Percentiles rank a stretch among this genome's conserved stretches.
These are phyloP conservation scores for Exophiala lecanii-corni DNA, from an alignment of 2,329 filamentous ascomycete genomes.

Conservation along the genomic window DNA sequence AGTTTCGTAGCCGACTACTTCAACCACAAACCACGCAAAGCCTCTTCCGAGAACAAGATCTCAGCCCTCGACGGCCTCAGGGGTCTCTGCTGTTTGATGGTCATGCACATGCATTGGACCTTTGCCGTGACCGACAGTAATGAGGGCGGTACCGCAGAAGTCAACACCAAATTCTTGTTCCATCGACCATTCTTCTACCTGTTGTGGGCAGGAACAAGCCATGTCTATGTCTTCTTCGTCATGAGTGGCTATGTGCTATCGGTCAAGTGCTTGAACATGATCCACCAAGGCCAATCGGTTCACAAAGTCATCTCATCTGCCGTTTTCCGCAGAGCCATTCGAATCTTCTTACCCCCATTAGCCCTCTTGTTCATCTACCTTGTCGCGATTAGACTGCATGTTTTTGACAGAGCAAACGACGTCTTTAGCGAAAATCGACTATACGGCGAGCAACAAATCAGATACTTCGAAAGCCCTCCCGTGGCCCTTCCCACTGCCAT, in stretches of 20 bases:
- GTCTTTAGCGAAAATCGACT: neutral
- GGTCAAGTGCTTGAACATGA: constrained; percentile 36
- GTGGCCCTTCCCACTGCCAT: constrained; percentile 29
- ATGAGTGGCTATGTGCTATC: constrained; percentile 44
- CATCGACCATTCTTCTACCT: constrained; percentile 5
- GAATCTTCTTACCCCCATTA: constrained; percentile 39
- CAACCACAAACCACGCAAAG: neutral
- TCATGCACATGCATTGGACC: constrained; percentile 7
- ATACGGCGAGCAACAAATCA: neutral
- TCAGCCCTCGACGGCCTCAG: constrained; percentile 2
- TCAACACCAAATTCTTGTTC: constrained; percentile 6
- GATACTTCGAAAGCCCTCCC: constrained; percentile 34
- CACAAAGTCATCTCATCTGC: constrained; percentile 37
- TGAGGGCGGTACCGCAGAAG: neutral
- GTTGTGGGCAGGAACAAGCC: constrained; percentile 3
- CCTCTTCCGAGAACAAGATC: constrained; percentile 1
- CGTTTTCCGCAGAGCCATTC: constrained; percentile 38
- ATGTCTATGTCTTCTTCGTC: constrained; percentile 39
- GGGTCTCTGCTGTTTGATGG: constrained; percentile 1
- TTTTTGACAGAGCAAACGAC: neutral
- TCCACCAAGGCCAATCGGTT: constrained; percentile 33
- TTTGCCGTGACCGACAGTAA: constrained; percentile 3
- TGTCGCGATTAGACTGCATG: constrained; percentile 35
- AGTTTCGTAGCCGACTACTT: neutral
- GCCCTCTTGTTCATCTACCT: constrained; percentile 36